phyloP scores from a whole-genome alignment of 2,329 filamentous ascomycete species.

The Colletotrichum kahawae region DNA sequence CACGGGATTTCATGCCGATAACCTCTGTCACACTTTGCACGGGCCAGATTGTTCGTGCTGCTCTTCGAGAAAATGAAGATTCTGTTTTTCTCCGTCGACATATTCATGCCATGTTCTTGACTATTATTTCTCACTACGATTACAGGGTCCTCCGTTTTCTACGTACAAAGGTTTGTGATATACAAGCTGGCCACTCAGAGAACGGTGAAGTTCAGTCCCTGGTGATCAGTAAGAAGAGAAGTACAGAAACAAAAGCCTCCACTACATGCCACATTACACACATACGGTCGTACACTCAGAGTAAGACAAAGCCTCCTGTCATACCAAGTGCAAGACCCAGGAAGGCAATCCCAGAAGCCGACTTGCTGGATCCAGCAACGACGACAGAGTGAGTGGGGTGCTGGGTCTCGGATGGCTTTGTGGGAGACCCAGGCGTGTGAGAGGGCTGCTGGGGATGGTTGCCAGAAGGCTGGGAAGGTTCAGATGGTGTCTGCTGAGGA shows the following conservation, averaged over 20 bases:
- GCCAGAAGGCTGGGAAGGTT: not conserved
- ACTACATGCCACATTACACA: not conserved
- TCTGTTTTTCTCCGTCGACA: not conserved
- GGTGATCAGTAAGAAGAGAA: not conserved
- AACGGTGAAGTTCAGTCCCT: not conserved
- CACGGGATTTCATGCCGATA: not conserved
- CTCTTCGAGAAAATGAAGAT: not conserved
- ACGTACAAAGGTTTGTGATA: not conserved
- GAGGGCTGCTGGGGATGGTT: not conserved
- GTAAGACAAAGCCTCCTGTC: not conserved
- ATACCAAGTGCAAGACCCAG: not conserved
- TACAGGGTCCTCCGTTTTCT: not conserved
- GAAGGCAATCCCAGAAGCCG: not conserved
- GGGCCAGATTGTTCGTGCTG: not conserved
- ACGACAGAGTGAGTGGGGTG: not conserved
- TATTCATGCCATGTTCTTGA: not conserved
- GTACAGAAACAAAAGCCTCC: not conserved
- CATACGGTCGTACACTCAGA: not conserved
- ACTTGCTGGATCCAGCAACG: not conserved
- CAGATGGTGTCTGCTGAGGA: not conserved
- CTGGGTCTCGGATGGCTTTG: not conserved
- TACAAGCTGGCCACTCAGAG: not conserved
- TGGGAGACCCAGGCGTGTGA: not conserved
- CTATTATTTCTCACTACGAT: not conserved
- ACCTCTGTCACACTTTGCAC: not conserved